These are phyloP conservation scores for Calocera cornea DNA, from an alignment of 768 basidiomycete genomes.

Conservation along the genomic window DNA sequence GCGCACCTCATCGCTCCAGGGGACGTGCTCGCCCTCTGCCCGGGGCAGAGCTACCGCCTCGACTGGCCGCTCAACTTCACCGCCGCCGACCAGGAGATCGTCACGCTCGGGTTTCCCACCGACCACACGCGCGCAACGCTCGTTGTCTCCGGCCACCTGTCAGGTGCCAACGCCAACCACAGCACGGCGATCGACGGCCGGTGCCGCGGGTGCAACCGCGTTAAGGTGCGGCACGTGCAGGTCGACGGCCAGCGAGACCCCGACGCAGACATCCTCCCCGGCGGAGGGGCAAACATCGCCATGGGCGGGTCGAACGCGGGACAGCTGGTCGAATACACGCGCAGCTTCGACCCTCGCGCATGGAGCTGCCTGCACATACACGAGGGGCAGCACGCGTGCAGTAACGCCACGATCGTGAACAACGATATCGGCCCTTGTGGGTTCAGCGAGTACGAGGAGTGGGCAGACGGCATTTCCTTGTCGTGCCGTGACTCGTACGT, in stretches of 20 bases:
- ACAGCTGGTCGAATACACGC: constrained; percentile 66
- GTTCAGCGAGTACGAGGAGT: constrained; percentile 46
- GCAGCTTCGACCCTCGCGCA: constrained; percentile 58
- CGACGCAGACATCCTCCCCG: constrained; percentile 30
- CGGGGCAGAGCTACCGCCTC: constrained; percentile 45
- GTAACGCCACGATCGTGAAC: constrained; percentile 51
- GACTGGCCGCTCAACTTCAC: constrained; percentile 53
- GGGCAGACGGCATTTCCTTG: constrained; percentile 74
- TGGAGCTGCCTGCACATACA: constrained; percentile 74
- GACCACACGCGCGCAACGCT: constrained; percentile 51
- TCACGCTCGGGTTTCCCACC: constrained; percentile 61
- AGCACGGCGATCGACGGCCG: constrained; percentile 60
- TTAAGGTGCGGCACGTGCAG: constrained; percentile 65
- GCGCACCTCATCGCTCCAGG: constrained; percentile 25
- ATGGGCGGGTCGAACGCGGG: constrained; percentile 62
- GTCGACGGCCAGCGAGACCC: constrained; percentile 57
- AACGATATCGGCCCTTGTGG: constrained; percentile 78
- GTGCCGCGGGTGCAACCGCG: constrained; percentile 45
- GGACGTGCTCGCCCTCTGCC: constrained; percentile 56
- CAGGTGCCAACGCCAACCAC: constrained; percentile 50
- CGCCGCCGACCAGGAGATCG: constrained; percentile 63
- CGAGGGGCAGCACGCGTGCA: constrained; percentile 55
- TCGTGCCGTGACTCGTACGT: constrained; percentile 50
- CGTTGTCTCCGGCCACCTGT: constrained; percentile 30
- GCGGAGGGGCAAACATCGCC: constrained; percentile 68